phyloP scores from a whole-genome alignment of 129 eudicot genomes.

The Flaveria trinervia region DNA sequence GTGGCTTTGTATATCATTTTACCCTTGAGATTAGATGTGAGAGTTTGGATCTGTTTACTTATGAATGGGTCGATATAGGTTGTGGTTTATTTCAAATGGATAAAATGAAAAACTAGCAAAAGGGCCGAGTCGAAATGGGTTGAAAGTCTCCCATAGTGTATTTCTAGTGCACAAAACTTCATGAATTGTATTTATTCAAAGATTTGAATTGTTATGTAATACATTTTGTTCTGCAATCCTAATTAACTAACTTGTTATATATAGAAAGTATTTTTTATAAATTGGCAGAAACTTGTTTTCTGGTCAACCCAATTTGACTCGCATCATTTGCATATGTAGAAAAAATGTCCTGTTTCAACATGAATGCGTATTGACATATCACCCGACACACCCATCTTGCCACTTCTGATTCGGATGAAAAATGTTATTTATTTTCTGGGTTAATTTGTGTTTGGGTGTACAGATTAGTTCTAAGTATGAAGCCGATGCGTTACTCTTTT shows the following conservation, averaged over 20 bases:
- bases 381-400: background rate
- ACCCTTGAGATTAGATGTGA: background rate
- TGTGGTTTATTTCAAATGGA: background rate
- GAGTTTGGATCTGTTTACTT: background rate
- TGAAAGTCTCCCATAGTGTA: too few relatives aligned
- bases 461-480: background rate
- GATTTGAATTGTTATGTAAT: background rate
- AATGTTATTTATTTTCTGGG: background rate
- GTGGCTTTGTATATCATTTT: background rate
- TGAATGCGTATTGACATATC: background rate
- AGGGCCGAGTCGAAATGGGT: background rate
- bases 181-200: too few relatives aligned
- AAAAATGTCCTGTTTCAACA: background rate
- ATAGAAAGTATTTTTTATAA: background rate
- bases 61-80: background rate
- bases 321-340: background rate
- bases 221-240: background rate
- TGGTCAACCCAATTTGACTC: background rate
- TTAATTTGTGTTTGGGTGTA: background rate
- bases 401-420: background rate
- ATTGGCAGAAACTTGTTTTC: background rate
- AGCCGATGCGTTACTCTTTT: background rate
- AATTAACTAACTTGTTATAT: too few relatives aligned
- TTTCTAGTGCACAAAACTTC: too few relatives aligned
- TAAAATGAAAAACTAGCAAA: background rate